These are phyloP conservation scores for Themeda triandra DNA, from an alignment of 176 grass and related monocot genomes.

Conservation along the genomic window DNA sequence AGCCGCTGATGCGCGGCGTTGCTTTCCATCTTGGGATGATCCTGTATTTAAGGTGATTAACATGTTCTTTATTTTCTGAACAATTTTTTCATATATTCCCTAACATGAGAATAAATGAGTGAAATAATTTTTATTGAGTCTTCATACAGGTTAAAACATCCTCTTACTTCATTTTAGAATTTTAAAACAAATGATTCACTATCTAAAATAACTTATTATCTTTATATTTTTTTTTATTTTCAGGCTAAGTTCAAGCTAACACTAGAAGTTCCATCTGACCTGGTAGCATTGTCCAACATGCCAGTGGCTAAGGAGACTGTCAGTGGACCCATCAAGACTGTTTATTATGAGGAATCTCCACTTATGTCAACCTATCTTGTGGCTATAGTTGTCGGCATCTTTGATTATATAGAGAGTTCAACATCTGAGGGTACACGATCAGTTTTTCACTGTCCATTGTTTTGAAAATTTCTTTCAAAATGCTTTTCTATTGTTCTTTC, in stretches of 20 bases:
- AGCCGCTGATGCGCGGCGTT: constrained; percentile 75
- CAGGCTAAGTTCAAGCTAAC: constrained; percentile 90
- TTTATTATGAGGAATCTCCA: constrained; percentile 73
- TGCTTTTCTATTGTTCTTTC: not conserved
- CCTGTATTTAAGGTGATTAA: constrained; percentile 64
- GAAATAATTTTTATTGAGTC: not conserved
- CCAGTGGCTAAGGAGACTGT: constrained; percentile 46
- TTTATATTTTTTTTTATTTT: constrained; percentile 5
- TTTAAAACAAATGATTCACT: not conserved
- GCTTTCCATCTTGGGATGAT: constrained; percentile 96
- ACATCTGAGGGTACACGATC: constrained; percentile 49
- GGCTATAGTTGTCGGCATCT: constrained; percentile 76
- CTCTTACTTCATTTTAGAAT: not conserved
- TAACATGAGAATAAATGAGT: not conserved
- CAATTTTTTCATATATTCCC: not conserved
- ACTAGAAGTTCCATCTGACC: constrained; percentile 61
- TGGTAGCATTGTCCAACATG: constrained; percentile 93
- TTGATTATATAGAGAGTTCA: constrained; percentile 59
- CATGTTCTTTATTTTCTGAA: not conserved
- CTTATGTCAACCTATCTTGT: constrained; percentile 97
- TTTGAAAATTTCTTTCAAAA: constrained; percentile 20
- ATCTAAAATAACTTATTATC: not conserved
- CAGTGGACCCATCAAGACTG: constrained; percentile 47
- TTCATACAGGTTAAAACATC: not conserved
- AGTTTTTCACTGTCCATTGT: not conserved